Conservation (phyloP, 2,329 filamentous ascomycete genomes). For the Aureobasidium lini region DNA sequence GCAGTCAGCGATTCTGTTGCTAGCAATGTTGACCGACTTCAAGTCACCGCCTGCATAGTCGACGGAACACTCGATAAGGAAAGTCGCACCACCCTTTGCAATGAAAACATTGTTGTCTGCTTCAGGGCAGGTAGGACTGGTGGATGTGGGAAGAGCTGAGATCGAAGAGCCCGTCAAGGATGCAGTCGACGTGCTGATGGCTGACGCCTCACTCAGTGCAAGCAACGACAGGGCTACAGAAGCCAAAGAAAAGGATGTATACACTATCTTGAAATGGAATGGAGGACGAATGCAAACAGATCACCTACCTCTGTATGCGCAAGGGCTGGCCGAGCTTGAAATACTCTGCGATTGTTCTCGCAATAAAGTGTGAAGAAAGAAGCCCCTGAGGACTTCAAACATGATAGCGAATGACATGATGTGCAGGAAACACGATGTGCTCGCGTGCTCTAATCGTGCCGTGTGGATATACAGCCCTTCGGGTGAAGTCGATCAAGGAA, state of each 20-base stretch:
- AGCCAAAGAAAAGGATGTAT: background rate
- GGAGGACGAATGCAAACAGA: background rate
- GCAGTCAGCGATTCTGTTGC: conserved; percentile 13
- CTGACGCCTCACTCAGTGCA: conserved; percentile 9
- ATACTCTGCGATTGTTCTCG: background rate
- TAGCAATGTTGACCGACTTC: conserved; percentile 7
- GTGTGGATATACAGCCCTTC: background rate
- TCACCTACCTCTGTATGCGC: background rate
- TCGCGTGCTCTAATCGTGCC: conserved; percentile 5
- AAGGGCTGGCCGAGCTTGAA: background rate
- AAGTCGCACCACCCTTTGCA: conserved; percentile 5
- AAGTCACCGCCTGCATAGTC: conserved; percentile 13
- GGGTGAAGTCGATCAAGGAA: background rate
- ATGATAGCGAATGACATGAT: conserved; percentile 9
- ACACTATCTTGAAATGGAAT: background rate
- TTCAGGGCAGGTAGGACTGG: conserved; percentile 8
- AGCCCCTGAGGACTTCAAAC: background rate
- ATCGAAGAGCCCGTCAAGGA: background rate
- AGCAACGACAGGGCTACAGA: conserved; percentile 6
- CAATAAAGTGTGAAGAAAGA: background rate
- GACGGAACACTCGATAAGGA: conserved; percentile 13
- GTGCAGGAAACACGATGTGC: background rate
- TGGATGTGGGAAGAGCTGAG: conserved; percentile 1
- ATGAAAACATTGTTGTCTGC: conserved; percentile 12
- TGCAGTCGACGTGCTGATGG: background rate